These are phyloP conservation scores for Trichosanthes cucumerina DNA, from an alignment of 306 rosid species.

Conservation along the genomic window DNA sequence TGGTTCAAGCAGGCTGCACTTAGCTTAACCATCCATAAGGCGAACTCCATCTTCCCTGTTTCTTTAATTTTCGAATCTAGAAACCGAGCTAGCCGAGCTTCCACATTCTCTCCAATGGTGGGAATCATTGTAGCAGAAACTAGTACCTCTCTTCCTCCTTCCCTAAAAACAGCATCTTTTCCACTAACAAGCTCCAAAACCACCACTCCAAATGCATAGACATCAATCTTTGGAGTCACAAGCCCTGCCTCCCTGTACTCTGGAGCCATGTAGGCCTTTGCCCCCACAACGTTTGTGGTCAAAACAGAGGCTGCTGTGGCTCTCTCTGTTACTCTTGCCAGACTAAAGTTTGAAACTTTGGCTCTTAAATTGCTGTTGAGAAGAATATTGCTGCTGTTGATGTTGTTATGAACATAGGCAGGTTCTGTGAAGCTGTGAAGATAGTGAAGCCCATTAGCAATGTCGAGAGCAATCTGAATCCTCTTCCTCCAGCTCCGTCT, in stretches of 20 bases:
- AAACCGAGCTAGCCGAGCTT: slow-evolving; percentile 23
- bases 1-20: slow-evolving; percentile 42
- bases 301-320: neutral
- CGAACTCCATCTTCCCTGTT: slow-evolving; percentile 16
- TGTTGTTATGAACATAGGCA: slow-evolving; percentile 45
- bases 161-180: slow-evolving; percentile 24
- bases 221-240: slow-evolving; percentile 44
- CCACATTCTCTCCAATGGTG: slow-evolving; percentile 19
- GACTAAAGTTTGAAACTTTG: slow-evolving; percentile 51
- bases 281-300: slow-evolving; percentile 16
- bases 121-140: slow-evolving; percentile 24
- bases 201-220: slow-evolving; percentile 53
- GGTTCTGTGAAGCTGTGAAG: slow-evolving; percentile 74
- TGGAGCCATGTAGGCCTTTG: slow-evolving; percentile 37
- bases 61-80: slow-evolving; percentile 33
- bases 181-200: slow-evolving; percentile 50
- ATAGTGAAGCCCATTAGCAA: slow-evolving; percentile 70
- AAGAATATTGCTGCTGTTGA: slow-evolving; percentile 42
- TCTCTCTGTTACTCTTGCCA: slow-evolving; percentile 30
- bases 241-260: slow-evolving; percentile 30
- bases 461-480: slow-evolving; percentile 62
- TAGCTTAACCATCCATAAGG: slow-evolving; percentile 26
- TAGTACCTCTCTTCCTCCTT: slow-evolving; percentile 32
- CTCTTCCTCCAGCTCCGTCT: slow-evolving; percentile 39
- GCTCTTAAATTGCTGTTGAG: slow-evolving; percentile 43